Conservation (phyloP, 1,139 yeast genomes). For the Pichia sp. region DNA sequence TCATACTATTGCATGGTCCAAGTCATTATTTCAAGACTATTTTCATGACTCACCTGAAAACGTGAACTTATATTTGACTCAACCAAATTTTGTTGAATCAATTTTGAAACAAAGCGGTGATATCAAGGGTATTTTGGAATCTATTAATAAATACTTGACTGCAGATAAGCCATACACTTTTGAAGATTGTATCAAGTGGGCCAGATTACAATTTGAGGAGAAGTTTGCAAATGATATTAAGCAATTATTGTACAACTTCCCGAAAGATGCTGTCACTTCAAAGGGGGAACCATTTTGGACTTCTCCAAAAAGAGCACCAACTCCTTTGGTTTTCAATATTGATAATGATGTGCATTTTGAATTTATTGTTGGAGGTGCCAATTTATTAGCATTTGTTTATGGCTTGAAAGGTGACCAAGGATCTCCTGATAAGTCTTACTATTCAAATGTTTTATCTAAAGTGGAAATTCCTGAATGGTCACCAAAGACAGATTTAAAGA, state of each 20-base stretch:
- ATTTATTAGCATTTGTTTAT: constrained; percentile 80
- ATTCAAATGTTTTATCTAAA: constrained; percentile 39
- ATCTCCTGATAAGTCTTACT: constrained; percentile 34
- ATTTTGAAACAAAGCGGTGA: constrained; percentile 89
- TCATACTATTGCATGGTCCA: constrained; percentile 99
- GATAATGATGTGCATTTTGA: constrained; percentile 70
- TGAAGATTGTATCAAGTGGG: constrained; percentile 95
- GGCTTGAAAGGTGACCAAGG: constrained; percentile 66
- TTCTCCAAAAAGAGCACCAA: constrained; percentile 96
- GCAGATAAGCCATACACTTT: constrained; percentile 79
- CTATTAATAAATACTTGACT: constrained; percentile 58
- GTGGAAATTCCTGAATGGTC: constrained; percentile 56
- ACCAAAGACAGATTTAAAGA: constrained; percentile 70
- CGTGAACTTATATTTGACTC: constrained; percentile 82
- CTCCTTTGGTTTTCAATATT: constrained; percentile 69
- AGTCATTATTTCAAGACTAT: constrained; percentile 88
- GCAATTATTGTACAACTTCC: constrained; percentile 89
- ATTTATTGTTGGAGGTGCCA: constrained; percentile 84
- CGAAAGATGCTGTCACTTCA: constrained; percentile 85
- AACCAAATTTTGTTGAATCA: constrained; percentile 87
- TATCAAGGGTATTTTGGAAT: constrained; percentile 77
- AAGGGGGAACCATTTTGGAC: constrained; percentile 96
- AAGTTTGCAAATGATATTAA: constrained; percentile 79
- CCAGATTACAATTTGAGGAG: constrained; percentile 78
- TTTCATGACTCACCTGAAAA: constrained; percentile 88